These are phyloP conservation scores for Hypoxylon crocopeplum DNA, from an alignment of 495 filamentous ascomycete genomes.

Conservation along the genomic window DNA sequence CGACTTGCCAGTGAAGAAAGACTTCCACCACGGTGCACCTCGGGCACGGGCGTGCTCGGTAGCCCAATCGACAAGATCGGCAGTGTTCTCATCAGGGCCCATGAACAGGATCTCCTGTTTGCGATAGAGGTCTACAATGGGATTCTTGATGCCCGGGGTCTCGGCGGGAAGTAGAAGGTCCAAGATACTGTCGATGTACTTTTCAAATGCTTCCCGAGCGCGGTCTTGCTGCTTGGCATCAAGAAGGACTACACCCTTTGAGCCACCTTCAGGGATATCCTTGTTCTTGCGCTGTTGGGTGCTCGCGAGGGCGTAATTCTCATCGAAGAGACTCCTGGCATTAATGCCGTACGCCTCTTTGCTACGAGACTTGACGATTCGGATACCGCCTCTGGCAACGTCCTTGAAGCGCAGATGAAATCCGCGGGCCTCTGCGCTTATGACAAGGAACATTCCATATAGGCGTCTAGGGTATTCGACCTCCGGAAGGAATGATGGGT, in stretches of 20 bases:
- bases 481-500: conserved; percentile 85
- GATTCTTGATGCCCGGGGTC: conserved; percentile 97
- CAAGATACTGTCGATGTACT: conserved; percentile 98
- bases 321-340: conserved; percentile 92
- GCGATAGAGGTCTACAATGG: conserved; percentile 92
- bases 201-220: conserved; percentile 90
- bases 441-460: conserved; percentile 98
- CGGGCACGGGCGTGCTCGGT: conserved; percentile 89
- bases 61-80: conserved; percentile 96
- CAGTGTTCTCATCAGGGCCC: conserved; percentile 99
- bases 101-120: conserved; percentile 97
- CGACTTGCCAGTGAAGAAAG: conserved; percentile 98
- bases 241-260: conserved; percentile 95
- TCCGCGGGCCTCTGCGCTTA: conserved; percentile 93
- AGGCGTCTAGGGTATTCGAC: conserved; percentile 93
- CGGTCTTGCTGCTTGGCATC: conserved; percentile 95
- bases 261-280: conserved; percentile 98
- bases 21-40: conserved; percentile 99
- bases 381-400: conserved; percentile 95
- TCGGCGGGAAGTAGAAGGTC: conserved; percentile 88
- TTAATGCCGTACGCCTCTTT: conserved; percentile 96
- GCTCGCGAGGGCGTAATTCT: conserved; percentile 98
- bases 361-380: conserved; percentile 97
- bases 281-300: conserved; percentile 99
- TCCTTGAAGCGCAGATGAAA: conserved; percentile 98